Percentiles rank a stretch among this genome's conserved stretches.
phyloP scores from a whole-genome alignment of 306 rosid genomes.

The Hippophae rhamnoides region DNA sequence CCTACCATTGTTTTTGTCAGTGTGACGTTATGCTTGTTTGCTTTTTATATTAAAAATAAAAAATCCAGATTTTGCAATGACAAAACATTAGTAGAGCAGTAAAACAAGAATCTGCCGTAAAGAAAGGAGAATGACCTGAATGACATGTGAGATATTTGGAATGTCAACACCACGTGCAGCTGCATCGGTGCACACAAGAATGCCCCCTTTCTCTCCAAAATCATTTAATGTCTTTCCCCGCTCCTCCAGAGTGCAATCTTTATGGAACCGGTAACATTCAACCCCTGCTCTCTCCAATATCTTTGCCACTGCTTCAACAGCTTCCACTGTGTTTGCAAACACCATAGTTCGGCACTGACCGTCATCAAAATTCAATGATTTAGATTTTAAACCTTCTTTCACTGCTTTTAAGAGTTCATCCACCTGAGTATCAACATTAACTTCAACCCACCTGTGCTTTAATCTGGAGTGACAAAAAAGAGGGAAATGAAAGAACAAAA shows the following conservation, averaged over 20 bases:
- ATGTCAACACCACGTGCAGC: slow-evolving; percentile 95
- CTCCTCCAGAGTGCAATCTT: slow-evolving; percentile 77
- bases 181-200: slow-evolving; percentile 95
- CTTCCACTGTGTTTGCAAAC: slow-evolving; percentile 88
- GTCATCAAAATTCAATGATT: slow-evolving; percentile 30
- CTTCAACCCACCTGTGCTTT: slow-evolving; percentile 89
- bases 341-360: slow-evolving; percentile 65
- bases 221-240: slow-evolving; percentile 60
- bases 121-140: slow-evolving; percentile 53
- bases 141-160: slow-evolving; percentile 76
- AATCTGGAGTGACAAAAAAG: slow-evolving; percentile 39
- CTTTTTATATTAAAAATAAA: too few species aligned
- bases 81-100: background rate
- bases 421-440: slow-evolving; percentile 61
- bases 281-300: slow-evolving; percentile 49
- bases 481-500: slow-evolving; percentile 3
- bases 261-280: slow-evolving; percentile 73
- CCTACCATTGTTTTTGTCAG: background rate
- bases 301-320: slow-evolving; percentile 78
- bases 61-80: too few species aligned
- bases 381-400: slow-evolving; percentile 37
- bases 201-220: slow-evolving; percentile 75
- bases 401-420: slow-evolving; percentile 77
- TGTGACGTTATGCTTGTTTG: too few species aligned
- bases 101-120: background rate